A percentile compares a stretch with the other conserved stretches of the same genome.
Conservation (phyloP, 1,284 basidiomycete species). For the Bjerkandera adusta region DNA sequence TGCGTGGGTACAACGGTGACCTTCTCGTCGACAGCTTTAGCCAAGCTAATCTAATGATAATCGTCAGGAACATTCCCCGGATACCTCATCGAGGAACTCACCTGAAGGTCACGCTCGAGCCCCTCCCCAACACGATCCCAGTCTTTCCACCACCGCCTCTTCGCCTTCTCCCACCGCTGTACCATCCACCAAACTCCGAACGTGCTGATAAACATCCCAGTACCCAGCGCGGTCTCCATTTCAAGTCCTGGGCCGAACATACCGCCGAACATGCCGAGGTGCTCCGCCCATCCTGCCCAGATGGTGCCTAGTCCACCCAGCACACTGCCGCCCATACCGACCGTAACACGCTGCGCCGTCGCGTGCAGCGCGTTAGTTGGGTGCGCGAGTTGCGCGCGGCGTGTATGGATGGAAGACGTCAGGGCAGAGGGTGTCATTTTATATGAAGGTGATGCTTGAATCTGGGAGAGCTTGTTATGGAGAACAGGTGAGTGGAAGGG, state of each 20-base stretch:
- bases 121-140: slow-evolving; percentile 70
- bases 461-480: slow-evolving; percentile 63
- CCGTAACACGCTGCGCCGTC: slow-evolving; percentile 60
- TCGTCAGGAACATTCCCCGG: neutral
- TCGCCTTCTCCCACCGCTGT: slow-evolving; percentile 69
- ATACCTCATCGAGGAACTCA: slow-evolving; percentile 29
- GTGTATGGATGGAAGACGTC: slow-evolving; percentile 51
- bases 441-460: slow-evolving; percentile 47
- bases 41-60: slow-evolving; percentile 41
- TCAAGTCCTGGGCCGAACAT: slow-evolving; percentile 41
- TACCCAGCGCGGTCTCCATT: slow-evolving; percentile 57
- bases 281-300: slow-evolving; percentile 55
- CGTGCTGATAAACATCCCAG: slow-evolving; percentile 55
- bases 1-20: slow-evolving; percentile 31
- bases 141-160: slow-evolving; percentile 72
- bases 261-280: slow-evolving; percentile 39
- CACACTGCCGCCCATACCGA: slow-evolving; percentile 49
- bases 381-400: slow-evolving; percentile 59
- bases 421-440: slow-evolving; percentile 49
- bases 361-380: slow-evolving; percentile 65
- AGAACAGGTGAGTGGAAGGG: slow-evolving; percentile 65
- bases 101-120: slow-evolving; percentile 70
- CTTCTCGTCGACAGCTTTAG: slow-evolving; percentile 46
- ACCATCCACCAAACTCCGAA: slow-evolving; percentile 65
- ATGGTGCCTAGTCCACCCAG: slow-evolving; percentile 39